Evolutionary conservation across 208 protist species (phyloP).

Genomic region (Trypanosomatidae sp.): DNA sequence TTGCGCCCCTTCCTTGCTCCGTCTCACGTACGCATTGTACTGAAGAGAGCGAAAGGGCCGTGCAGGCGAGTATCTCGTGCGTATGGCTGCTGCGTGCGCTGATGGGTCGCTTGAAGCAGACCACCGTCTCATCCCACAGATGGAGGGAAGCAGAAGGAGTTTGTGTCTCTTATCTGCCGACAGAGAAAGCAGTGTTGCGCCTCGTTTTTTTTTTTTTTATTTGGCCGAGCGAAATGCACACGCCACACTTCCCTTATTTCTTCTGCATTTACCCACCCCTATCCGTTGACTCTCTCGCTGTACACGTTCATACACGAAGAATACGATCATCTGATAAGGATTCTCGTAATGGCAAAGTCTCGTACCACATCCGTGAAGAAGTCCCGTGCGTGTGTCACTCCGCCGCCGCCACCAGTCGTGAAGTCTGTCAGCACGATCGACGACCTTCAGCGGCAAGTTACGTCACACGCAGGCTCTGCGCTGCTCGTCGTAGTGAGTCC

Average conservation of each 20-base stretch:
- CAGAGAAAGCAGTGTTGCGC: not conserved
- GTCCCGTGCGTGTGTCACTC: slow-evolving; percentile 29
- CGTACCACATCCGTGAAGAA: slow-evolving; percentile 16
- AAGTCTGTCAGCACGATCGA: slow-evolving; percentile 40
- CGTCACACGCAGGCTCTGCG: slow-evolving; percentile 34
- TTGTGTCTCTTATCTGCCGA: not conserved
- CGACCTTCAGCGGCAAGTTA: slow-evolving; percentile 51
- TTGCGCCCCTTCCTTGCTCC: not conserved
- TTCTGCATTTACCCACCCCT: no score
- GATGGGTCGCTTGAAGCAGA: not conserved
- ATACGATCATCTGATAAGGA: not conserved
- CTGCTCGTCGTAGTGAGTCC: slow-evolving; percentile 64
- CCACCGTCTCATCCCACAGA: not conserved
- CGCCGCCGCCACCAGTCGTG: slow-evolving; percentile 63
- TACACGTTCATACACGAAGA: not conserved
- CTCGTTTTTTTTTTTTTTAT: not conserved
- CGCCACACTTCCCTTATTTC: not conserved
- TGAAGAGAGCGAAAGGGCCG: not conserved
- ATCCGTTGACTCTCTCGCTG: not conserved
- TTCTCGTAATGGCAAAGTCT: slow-evolving; percentile 10
- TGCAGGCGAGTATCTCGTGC: not conserved
- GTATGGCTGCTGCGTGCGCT: not conserved
- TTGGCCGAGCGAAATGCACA: not conserved
- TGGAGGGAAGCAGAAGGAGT: not conserved
- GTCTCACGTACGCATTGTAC: not conserved